Evolutionary conservation across 208 protist species (phyloP).

Genomic region (Leishmania arabica): DNA sequence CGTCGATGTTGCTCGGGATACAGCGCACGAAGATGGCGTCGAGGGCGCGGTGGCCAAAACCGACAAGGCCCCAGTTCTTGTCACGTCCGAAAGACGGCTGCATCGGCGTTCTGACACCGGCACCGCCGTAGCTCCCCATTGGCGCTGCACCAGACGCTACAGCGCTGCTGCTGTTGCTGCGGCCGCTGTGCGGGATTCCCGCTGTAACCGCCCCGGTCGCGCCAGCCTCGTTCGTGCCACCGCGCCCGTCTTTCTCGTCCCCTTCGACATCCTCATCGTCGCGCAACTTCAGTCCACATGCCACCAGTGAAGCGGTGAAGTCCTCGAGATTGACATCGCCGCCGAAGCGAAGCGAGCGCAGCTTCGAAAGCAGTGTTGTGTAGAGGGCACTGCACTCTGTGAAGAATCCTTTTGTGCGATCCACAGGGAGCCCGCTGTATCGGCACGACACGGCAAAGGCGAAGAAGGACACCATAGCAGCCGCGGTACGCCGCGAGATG

Average conservation of each 20-base stretch:
- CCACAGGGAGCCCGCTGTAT: slow-evolving; percentile 32
- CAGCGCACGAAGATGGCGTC: slow-evolving; percentile 59
- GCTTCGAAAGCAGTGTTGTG: slow-evolving; percentile 38
- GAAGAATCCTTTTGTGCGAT: slow-evolving; percentile 69
- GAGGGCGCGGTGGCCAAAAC: slow-evolving; percentile 63
- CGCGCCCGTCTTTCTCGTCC: slow-evolving; percentile 12
- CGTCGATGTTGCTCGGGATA: slow-evolving; percentile 61
- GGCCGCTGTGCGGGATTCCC: slow-evolving; percentile 8
- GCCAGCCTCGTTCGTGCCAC: not conserved
- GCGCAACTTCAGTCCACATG: slow-evolving; percentile 76
- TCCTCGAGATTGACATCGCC: slow-evolving; percentile 61
- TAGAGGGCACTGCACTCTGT: slow-evolving; percentile 67
- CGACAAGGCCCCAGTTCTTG: slow-evolving; percentile 38
- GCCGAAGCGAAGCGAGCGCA: slow-evolving; percentile 50
- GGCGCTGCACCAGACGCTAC: not conserved
- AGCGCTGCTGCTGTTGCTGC: slow-evolving; percentile 17
- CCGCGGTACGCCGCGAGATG: slow-evolving; percentile 47
- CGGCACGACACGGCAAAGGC: slow-evolving; percentile 67
- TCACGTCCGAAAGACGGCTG: slow-evolving; percentile 13
- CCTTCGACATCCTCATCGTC: slow-evolving; percentile 23
- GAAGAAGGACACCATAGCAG: slow-evolving; percentile 64
- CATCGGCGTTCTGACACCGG: not conserved
- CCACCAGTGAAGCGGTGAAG: slow-evolving; percentile 74
- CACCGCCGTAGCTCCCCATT: slow-evolving; percentile 1
- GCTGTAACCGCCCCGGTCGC: not conserved